Base-by-base conservation (phyloP, 176 grass and related monocot genomes). In the Triticum dicoccoides region DNA sequence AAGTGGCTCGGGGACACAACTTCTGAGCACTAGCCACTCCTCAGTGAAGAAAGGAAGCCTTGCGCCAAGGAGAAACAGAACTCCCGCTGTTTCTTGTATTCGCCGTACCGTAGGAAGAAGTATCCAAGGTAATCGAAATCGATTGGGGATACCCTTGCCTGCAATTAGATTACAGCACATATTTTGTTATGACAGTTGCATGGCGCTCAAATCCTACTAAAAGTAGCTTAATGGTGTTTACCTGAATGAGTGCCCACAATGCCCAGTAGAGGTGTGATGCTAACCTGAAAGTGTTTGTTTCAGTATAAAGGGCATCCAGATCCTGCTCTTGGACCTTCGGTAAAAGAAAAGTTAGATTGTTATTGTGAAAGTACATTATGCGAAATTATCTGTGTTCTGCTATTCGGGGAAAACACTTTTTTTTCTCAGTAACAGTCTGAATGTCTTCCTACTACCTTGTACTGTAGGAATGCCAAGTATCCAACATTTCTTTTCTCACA, bases 241-340 rank as follows among this genome's bases (percentile, higher is more conserved):
- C 97, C 97, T 98, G 94, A 82, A 98, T 92, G 77, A 98, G 92
- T 84, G 87, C 97, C 97, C 97, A 98, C 49, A 98, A 34, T 51
- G 94, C 93, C 94, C 97, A 98, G 80, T 94, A 98, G 66, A 96
- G 76, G 44, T 98, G 97, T 4, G 94, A 96, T 74, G 94, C 94
- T 70, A 98, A 85, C 72, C 94, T 86, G 82, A 86, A 98, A 21
- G 97, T 96, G 88, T 98, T 98, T 78, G 97, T 96, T 89, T 98
- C 97, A 27, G 92, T 63, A 83, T 88, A 93, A 80, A 98, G 88
- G 3, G 80, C 61, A 80, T 98, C 89, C 61, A 98, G 80, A 83
- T 96, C 94, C 84, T 78, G 84, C 65, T 77, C 67, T 41, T 61
- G 85, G 24, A 88, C 94, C 97, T 96, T 68, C 15, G 54, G 69